Conservation (phyloP, 768 basidiomycete species). For the Serendipita vermifera region DNA sequence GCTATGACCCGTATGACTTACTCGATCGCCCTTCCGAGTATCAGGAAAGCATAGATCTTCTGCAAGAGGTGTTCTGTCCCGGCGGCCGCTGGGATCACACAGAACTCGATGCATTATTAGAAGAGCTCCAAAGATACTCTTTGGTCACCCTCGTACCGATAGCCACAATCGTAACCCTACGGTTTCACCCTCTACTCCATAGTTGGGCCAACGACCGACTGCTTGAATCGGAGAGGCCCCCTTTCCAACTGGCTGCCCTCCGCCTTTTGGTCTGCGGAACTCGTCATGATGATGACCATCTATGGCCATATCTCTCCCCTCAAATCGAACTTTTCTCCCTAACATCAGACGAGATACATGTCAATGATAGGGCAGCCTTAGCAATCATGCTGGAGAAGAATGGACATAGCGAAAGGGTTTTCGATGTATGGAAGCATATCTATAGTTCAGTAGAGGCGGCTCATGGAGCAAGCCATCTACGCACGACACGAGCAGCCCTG, state of each 20-base stretch:
- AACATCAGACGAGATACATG: background rate
- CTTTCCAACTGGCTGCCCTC: background rate
- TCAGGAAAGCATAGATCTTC: background rate
- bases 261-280: background rate
- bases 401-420: background rate
- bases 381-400: background rate
- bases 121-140: background rate
- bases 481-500: background rate
- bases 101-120: background rate
- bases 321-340: background rate
- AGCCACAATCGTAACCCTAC: background rate
- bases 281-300: background rate
- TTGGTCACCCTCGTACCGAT: background rate
- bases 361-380: background rate
- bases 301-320: background rate
- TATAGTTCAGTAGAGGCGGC: background rate
- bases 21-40: background rate
- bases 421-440: background rate
- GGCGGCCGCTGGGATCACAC: background rate
- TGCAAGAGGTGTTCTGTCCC: background rate
- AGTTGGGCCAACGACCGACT: background rate
- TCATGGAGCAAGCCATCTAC: background rate
- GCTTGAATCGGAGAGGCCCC: background rate
- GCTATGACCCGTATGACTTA: background rate
- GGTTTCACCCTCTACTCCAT: conserved; percentile 1